Evolutionary conservation across 106 monocot genomes (phyloP).

Genomic region (Apostasia ramifera): DNA sequence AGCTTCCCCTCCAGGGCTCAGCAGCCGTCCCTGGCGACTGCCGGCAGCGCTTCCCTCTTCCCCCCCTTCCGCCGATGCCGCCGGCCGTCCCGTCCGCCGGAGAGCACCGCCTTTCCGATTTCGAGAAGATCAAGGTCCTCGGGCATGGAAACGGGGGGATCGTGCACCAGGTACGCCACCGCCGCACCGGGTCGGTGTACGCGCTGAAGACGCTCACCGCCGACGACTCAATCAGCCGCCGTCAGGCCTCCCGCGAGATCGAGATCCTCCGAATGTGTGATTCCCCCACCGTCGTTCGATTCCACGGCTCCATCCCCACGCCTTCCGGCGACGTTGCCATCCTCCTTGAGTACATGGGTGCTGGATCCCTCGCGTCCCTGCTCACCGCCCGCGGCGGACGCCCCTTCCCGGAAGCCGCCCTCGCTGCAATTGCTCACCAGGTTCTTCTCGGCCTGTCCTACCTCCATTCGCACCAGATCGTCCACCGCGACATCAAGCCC

Average conservation of each 20-base stretch:
- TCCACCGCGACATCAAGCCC: not conserved
- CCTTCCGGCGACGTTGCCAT: constrained; percentile 31
- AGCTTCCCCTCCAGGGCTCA: constrained; percentile 8
- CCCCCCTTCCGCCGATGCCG: not conserved
- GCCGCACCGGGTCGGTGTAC: constrained; percentile 25
- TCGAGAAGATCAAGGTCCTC: constrained; percentile 57
- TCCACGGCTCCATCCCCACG: constrained; percentile 17
- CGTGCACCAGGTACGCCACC: constrained; percentile 75
- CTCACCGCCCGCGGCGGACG: not conserved
- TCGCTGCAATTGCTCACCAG: constrained; percentile 41
- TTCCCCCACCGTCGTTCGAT: constrained; percentile 39
- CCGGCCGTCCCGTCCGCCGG: not conserved
- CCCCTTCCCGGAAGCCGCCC: constrained; percentile 27
- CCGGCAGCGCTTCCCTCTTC: constrained; percentile 7
- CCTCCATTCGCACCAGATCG: constrained; percentile 49
- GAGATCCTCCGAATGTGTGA: constrained; percentile 47
- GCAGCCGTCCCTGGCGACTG: not conserved
- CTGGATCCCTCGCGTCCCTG: constrained; percentile 22
- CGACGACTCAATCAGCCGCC: constrained; percentile 1
- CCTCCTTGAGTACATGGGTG: constrained; percentile 34
- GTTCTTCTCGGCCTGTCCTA: constrained; percentile 31
- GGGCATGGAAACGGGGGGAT: constrained; percentile 83
- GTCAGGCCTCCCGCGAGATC: constrained; percentile 19
- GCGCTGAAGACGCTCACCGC: constrained; percentile 63
- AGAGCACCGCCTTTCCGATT: constrained; percentile 41